Conservation (phyloP, 2,329 filamentous ascomycete genomes). For the Colletotrichum spinosum region DNA sequence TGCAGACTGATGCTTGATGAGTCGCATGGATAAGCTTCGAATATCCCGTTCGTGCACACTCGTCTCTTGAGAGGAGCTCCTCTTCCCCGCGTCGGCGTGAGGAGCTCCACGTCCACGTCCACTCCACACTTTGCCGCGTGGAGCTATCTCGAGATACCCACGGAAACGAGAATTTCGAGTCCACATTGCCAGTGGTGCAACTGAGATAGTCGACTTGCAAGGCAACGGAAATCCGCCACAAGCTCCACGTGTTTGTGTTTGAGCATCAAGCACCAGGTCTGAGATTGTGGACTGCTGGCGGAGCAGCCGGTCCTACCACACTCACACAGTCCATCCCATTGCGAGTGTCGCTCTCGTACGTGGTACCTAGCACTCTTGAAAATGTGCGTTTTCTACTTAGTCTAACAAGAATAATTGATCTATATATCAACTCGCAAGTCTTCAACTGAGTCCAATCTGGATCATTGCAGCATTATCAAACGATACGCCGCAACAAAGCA, state of each 20-base stretch:
- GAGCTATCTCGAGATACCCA: slow-evolving; percentile 6
- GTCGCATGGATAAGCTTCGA: slow-evolving; percentile 11
- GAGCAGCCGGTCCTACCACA: slow-evolving; percentile 11
- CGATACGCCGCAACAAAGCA: not conserved
- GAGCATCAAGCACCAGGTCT: not conserved
- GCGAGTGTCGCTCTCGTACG: not conserved
- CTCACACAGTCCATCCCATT: not conserved
- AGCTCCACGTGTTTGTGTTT: slow-evolving; percentile 5
- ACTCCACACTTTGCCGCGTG: slow-evolving; percentile 12
- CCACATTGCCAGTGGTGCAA: not conserved
- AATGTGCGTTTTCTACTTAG: not conserved
- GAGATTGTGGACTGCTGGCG: slow-evolving; percentile 23
- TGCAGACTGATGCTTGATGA: not conserved
- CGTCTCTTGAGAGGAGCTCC: slow-evolving; percentile 16
- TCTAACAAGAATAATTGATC: not conserved
- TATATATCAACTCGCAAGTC: slow-evolving; percentile 10
- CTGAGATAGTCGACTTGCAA: not conserved
- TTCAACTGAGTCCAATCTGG: not conserved
- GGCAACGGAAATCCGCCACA: slow-evolving; percentile 4
- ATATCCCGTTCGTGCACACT: not conserved
- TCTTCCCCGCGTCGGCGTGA: slow-evolving; percentile 6
- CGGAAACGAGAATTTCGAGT: not conserved
- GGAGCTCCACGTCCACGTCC: slow-evolving; percentile 27
- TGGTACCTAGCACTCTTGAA: not conserved
- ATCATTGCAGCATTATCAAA: not conserved